These are phyloP conservation scores for Phialophora verrucosa DNA, from an alignment of 2,329 filamentous ascomycete genomes.

Conservation along the genomic window DNA sequence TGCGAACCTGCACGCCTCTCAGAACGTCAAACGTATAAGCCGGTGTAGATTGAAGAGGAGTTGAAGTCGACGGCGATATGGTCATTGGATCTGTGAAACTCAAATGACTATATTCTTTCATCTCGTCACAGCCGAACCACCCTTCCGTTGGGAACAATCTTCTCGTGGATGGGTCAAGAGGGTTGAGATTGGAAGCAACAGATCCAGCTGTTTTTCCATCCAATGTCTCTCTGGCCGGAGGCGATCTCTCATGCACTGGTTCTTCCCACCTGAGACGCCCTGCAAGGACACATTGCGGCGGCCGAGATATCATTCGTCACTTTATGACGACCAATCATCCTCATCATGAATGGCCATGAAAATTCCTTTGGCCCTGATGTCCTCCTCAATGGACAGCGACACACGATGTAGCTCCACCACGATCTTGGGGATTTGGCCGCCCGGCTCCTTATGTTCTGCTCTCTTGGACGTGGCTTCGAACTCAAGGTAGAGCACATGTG, in stretches of 20 bases:
- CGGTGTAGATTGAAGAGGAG: neutral
- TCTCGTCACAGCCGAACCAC: neutral
- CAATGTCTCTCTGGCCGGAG: neutral
- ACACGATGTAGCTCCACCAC: neutral
- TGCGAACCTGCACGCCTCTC: too few species aligned
- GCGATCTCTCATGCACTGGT: neutral
- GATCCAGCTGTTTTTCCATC: neutral
- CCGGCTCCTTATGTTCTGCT: neutral
- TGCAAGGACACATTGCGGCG: neutral
- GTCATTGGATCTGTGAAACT: neutral
- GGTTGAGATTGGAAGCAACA: neutral
- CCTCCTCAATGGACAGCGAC: neutral
- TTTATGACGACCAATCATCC: neutral
- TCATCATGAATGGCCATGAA: neutral
- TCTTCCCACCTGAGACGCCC: neutral
- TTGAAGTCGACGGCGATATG: neutral
- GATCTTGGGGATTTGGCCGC: constrained; percentile 4
- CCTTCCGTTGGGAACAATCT: neutral
- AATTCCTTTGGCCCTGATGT: neutral
- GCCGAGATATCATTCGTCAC: neutral
- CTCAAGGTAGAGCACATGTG: neutral
- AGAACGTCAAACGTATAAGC: neutral
- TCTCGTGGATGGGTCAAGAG: neutral
- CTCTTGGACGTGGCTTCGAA: constrained; percentile 4
- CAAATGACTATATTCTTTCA: neutral